These are phyloP conservation scores for Erodium maritimum DNA, from an alignment of 345 rosid genomes.

Conservation along the genomic window DNA sequence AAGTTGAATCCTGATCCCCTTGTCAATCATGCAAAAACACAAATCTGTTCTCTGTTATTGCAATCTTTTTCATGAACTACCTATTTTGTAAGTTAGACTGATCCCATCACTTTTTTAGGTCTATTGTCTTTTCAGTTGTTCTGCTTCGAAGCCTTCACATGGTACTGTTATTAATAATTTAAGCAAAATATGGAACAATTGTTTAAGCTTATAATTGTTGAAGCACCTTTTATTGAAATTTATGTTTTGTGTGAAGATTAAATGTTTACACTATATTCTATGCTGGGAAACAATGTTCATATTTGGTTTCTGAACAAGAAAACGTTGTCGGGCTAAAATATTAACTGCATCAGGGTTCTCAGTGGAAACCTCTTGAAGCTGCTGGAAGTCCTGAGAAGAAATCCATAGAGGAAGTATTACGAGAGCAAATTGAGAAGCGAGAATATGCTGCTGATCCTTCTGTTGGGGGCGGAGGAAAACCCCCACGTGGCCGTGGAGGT, in stretches of 20 bases:
- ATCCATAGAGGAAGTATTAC: constrained; percentile 41
- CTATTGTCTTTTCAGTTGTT: too few species aligned
- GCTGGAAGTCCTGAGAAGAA: constrained; percentile 25
- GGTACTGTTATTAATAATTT: too few species aligned
- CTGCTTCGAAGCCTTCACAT: too few species aligned
- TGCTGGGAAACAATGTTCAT: neutral
- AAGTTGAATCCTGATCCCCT: too few species aligned
- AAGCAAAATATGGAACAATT: too few species aligned
- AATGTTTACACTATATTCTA: too few species aligned
- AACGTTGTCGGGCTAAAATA: neutral
- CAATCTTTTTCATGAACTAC: too few species aligned
- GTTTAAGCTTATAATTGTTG: too few species aligned
- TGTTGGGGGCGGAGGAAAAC: constrained; percentile 9
- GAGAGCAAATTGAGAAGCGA: constrained; percentile 38
- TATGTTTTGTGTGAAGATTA: neutral
- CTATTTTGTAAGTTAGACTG: too few species aligned
- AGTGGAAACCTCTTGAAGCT: constrained; percentile 43
- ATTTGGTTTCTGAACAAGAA: neutral
- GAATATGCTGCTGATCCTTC: constrained; percentile 9
- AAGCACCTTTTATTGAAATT: neutral
- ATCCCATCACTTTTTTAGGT: too few species aligned
- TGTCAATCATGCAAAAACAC: too few species aligned
- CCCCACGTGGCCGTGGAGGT: constrained; percentile 30
- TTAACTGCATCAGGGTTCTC: constrained; percentile 22
- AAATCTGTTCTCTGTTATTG: too few species aligned